Base-by-base conservation (phyloP, 2,329 filamentous ascomycete species). In the Exophiala lecanii-corni region DNA sequence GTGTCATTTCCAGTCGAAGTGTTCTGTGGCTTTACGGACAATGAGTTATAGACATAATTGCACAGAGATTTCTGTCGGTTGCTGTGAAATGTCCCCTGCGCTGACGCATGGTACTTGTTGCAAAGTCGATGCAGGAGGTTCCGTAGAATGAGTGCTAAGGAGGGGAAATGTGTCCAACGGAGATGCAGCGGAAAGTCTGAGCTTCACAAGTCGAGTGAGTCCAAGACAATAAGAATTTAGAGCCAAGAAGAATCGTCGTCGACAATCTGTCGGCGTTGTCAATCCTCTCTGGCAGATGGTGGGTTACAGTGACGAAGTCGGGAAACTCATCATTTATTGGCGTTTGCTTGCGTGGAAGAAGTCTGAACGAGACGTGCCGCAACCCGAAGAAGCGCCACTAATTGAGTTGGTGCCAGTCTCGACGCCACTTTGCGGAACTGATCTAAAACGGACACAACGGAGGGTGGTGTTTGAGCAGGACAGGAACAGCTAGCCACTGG, bases 1-100 rank as follows among this genome's bases (percentile, higher is more conserved):
- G 31, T 5, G 36, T 40, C 50, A 53, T 53, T 13, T 25, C 15
- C 18, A 7, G 16, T 6, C 12, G 23, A 26, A 12, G 6, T 6
- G 23, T 7, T 6, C 12, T 12, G 23, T 7, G 12, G 23, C 23
- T 26, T 26, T 7, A 26, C 7, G 23, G 6, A 12, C 12, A 26
- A 12, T 26, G 6, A n/a, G 23, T 26, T 26, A 26, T 26, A 6
- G 23, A 26, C 23, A 26, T 26, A 12, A 26, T 12, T 6, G 23
- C 23, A 6, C 23, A 6, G 12, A 12, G 23, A 12, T 6, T 12
- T 26, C 23, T 26, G 23, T 26, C 23, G 12, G 12, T 26, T 6
- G 23, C 23, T 6, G 6, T 26, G 23, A n/a, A n/a, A n/a, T n/a
- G n/a, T n/a, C n/a, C n/a, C n/a, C 23, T 26, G 23, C 6, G 23